Evolutionary conservation across 192 early-diverging fungal species (phyloP), one percentile per base, ranked within the genome.

Genomic region (Geranomyces variabilis): DNA sequence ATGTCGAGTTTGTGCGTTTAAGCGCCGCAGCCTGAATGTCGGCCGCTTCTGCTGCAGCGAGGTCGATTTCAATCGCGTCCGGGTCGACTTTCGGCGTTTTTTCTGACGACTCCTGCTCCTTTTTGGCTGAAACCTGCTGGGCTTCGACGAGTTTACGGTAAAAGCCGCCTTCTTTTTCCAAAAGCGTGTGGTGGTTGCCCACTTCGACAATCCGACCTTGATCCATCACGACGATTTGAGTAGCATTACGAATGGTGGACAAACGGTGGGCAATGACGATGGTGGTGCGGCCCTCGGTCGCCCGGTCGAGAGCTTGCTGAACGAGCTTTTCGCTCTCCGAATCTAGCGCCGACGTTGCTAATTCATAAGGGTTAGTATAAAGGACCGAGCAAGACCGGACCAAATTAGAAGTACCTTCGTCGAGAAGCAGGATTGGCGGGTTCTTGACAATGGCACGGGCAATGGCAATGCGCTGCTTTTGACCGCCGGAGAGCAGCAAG

Each of bases 391-490:
- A n/a, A n/a, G n/a, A n/a, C n/a, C n/a, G n/a, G n/a, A n/a, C n/a
- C n/a, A n/a, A n/a, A n/a, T n/a, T n/a, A n/a, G n/a, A n/a, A 47
- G 46, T 47, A 30, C 93, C 93, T 63, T 97, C 95, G 79, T 97
- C 95, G 8, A 97, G 77, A 29, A 96, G 70, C 70, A 96, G 83
- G 14, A 96, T 91, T 33, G 77, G 77, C 10, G 95, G 94, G 79
- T 95, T 89, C 76, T 92, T 93, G 48, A 96, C 84, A 59, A 97
- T 82, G 22, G 94, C 93, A 44, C 95, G 87, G 15, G 70, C 95
- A 83, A 99, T 97, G 63, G 94, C 93, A 74, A 96, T 93, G 69
- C 96, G 90, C 85, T 96, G 94, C 77, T 96, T 96, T 77, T 96
- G 94, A 41, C 94, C 94, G 58, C 93, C 94, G 59, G 90, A 92